Conservation (phyloP, 768 basidiomycete genomes). For the Naganishia vishniacii region DNA sequence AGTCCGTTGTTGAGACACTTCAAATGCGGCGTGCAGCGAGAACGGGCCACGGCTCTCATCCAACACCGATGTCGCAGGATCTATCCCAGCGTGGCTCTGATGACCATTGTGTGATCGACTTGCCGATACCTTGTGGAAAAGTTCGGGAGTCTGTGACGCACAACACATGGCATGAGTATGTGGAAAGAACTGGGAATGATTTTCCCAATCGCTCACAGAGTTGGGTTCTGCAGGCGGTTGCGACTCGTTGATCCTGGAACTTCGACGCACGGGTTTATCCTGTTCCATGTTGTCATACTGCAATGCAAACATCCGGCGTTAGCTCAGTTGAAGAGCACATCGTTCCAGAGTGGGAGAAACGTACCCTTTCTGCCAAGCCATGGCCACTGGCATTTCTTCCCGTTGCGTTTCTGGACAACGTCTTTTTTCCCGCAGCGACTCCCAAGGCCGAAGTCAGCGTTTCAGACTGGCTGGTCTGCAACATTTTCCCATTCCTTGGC, state of each 20-base stretch:
- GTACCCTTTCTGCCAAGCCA: neutral
- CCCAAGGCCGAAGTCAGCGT: neutral
- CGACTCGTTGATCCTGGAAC: slow-evolving; percentile 12
- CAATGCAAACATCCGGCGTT: no score
- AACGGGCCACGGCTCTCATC: neutral
- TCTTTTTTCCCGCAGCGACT: neutral
- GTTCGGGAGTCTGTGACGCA: slow-evolving; percentile 6
- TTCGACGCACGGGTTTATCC: slow-evolving; percentile 8
- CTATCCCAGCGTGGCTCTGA: neutral
- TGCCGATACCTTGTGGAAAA: slow-evolving; percentile 6
- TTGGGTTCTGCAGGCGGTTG: neutral
- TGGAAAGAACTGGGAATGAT: no score
- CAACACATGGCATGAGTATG: neutral
- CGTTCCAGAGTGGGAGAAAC: neutral
- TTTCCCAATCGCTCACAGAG: neutral
- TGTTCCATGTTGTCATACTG: neutral
- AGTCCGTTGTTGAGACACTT: slow-evolving; percentile 49
- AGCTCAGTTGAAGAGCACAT: no score
- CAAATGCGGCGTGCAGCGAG: neutral
- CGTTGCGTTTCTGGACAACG: slow-evolving; percentile 22
- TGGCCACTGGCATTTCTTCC: slow-evolving; percentile 25
- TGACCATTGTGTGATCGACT: neutral
- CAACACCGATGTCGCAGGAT: neutral
- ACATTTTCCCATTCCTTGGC: slow-evolving; percentile 3
- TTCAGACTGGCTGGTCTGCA: no score